Evolutionary conservation across 2,329 filamentous ascomycete genomes (phyloP), one percentile per base, ranked within the genome.

Genomic region (Claviceps pazoutovae): DNA sequence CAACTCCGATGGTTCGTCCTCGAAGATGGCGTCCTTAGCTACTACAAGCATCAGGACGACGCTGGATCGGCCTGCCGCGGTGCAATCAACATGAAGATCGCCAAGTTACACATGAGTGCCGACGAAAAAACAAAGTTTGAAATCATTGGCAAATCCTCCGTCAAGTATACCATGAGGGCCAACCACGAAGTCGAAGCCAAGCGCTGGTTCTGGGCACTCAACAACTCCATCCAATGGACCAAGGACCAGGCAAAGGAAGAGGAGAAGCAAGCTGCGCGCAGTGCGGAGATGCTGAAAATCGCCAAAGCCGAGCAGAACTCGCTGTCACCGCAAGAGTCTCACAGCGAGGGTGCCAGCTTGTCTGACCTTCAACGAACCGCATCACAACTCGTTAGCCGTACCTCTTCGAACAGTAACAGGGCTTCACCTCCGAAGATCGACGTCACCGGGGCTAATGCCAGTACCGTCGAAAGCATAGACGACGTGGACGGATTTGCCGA

Each of bases 41-140:
- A 98, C 71, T 98, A 97, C 73, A 98, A 98, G 70, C 88, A 97
- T 66, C 93, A 98, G 70, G 93, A 98, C 64, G 93, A 98, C 65
- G 88, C 89, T 36, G 93, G 90, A 23, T 95, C 89, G 50, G 93
- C 93, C 52, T 98, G 93, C 66, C 88, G 93, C 56, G 93, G 93
- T 54, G 93, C 93, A 50, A 98, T 98, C 70, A 97, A 97, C 66
- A 98, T 98, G 90, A 86, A 85, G 55, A 98, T 98, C 59, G 93
- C 93, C 23, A 84, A 83, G 62, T 77, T 98, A 34, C 85, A 91
- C 68, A 97, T 98, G 90, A 94, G 94, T 63, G 79, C 91, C 0
- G 89, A 96, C 59, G 93, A 98, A 65, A 98, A 97, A 73, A 91
- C 90, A 46, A 89, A 91, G 54, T 97, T 98, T 61, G 93, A 98